A percentile compares a stretch with the other conserved stretches of the same genome.
Evolutionary conservation across 2,329 filamentous ascomycete species (phyloP).

Genomic region (Penicillium sp.): DNA sequence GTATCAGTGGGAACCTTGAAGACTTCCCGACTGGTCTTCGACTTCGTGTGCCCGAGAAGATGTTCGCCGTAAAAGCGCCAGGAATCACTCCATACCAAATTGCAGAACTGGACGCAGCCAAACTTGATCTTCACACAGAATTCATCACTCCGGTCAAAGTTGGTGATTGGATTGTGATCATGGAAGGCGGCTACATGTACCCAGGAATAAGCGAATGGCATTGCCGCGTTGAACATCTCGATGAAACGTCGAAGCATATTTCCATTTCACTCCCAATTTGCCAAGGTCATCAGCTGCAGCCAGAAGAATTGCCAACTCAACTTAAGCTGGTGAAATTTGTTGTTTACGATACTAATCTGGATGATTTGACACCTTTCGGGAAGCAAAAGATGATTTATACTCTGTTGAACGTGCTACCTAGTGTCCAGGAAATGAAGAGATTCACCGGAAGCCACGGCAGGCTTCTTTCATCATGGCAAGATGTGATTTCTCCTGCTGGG

Average conservation of each 20-base stretch:
- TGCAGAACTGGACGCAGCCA: constrained; percentile 13
- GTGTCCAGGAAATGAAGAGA: constrained; percentile 41
- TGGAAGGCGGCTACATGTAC: neutral
- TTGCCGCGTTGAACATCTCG: constrained; percentile 50
- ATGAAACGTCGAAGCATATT: constrained; percentile 47
- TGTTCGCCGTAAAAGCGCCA: neutral
- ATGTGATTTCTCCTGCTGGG: constrained; percentile 63
- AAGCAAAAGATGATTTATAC: constrained; percentile 34
- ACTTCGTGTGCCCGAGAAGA: constrained; percentile 49
- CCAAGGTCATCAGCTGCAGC: neutral
- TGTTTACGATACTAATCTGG: constrained; percentile 43
- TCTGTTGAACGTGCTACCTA: constrained; percentile 43
- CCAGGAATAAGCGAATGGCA: constrained; percentile 38
- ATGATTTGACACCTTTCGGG: constrained; percentile 30
- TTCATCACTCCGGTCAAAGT: constrained; percentile 37
- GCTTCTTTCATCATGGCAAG: constrained; percentile 54
- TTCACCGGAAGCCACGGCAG: constrained; percentile 42
- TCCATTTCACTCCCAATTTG: constrained; percentile 32
- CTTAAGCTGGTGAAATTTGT: constrained; percentile 17
- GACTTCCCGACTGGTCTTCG: constrained; percentile 60
- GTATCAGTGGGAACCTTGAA: constrained; percentile 43
- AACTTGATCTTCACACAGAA: constrained; percentile 46
- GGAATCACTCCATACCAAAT: neutral
- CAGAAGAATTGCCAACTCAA: neutral
- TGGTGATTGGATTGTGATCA: constrained; percentile 56